These are phyloP conservation scores for Trypanosoma cruzi DNA, from an alignment of 208 protist genomes.

Conservation along the genomic window DNA sequence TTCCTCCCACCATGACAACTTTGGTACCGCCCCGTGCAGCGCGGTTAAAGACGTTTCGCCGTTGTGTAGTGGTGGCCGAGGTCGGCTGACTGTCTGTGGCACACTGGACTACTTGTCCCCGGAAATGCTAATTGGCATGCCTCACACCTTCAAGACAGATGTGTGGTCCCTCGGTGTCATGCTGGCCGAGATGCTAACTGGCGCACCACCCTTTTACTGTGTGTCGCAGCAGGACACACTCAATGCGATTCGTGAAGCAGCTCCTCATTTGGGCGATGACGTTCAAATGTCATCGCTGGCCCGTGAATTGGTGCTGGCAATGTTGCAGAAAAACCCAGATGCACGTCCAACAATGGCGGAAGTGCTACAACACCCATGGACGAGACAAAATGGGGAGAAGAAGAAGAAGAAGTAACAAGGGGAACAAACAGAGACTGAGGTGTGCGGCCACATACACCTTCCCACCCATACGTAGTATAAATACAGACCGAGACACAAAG, in stretches of 20 bases:
- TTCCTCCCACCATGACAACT: not conserved
- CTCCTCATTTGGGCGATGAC: conserved; percentile 35
- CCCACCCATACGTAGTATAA: not conserved
- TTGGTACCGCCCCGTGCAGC: not conserved
- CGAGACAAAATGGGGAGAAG: conserved; percentile 20
- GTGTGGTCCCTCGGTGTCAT: conserved; percentile 91
- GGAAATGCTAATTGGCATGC: conserved; percentile 92
- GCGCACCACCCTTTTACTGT: conserved; percentile 73
- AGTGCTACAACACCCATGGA: conserved; percentile 72
- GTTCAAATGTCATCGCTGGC: conserved; percentile 26
- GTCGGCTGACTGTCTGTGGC: conserved; percentile 91
- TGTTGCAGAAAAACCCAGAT: conserved; percentile 71
- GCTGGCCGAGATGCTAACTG: conserved; percentile 83
- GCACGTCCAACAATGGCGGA: conserved; percentile 55
- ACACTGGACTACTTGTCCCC: conserved; percentile 99
- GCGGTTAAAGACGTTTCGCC: not conserved
- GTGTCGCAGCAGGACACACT: conserved; percentile 53
- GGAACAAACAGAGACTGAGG: not conserved
- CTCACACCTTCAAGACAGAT: conserved; percentile 73
- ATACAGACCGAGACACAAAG: no score
- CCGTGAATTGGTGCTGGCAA: conserved; percentile 37
- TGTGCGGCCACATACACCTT: not conserved
- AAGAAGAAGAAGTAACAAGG: not conserved
- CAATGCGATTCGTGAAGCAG: conserved; percentile 48
- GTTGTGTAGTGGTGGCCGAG: not conserved